Conservation (phyloP, 768 basidiomycete species). For the Artomyces pyxidatus region DNA sequence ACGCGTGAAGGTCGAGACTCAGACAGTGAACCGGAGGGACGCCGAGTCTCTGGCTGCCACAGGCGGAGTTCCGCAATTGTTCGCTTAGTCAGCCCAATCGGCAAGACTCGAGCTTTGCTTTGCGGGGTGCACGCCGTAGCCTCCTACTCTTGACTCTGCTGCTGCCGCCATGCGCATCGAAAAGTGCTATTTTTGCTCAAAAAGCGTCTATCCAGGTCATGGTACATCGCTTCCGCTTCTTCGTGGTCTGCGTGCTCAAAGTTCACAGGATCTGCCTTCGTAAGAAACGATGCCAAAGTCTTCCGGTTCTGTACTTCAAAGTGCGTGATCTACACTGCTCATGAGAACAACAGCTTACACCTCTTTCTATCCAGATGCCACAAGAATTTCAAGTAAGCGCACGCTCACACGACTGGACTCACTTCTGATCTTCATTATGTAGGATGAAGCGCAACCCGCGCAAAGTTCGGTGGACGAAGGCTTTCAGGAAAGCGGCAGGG, state of each 20-base stretch:
- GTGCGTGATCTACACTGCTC: conserved; percentile 35
- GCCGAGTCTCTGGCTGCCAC: background rate
- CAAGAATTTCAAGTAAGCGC: conserved; percentile 94
- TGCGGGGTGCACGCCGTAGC: background rate
- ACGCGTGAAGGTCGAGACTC: background rate
- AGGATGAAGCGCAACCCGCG: conserved; percentile 99
- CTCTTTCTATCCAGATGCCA: conserved; percentile 58
- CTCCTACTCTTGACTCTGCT: background rate
- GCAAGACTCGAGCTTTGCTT: background rate
- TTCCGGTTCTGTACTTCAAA: conserved; percentile 98
- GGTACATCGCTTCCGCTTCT: conserved; percentile 38
- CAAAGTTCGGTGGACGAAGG: conserved; percentile 99
- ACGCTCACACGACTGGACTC: background rate
- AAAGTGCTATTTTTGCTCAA: conserved; percentile 98
- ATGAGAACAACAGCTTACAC: conserved; percentile 10
- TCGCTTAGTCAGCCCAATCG: conserved; percentile 8
- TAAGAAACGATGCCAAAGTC: conserved; percentile 95
- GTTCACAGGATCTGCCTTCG: conserved; percentile 77
- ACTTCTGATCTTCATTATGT: conserved; percentile 1
- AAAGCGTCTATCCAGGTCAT: conserved; percentile 93
- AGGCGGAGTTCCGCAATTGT: background rate
- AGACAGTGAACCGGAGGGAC: background rate
- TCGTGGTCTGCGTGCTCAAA: background rate
- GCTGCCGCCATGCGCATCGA: conserved; percentile 73
- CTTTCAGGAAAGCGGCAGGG: conserved; percentile 95